A percentile compares a stretch with the other conserved stretches of the same genome.
phyloP scores from a whole-genome alignment of 2,329 filamentous ascomycete genomes.

The Rutstroemia sp. region DNA sequence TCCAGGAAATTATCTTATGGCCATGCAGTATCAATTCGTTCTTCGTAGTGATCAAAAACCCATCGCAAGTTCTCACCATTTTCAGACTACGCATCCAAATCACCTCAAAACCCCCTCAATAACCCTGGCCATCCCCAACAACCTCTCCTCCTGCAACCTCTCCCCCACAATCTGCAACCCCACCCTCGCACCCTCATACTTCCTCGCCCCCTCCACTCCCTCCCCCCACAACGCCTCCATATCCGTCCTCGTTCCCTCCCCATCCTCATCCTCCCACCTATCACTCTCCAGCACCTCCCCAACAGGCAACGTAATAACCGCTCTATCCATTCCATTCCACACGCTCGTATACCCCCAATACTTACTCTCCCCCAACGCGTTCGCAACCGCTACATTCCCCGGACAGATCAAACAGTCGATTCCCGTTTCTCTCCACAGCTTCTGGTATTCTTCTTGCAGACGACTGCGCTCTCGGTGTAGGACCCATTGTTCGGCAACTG shows the following conservation, averaged over 20 bases:
- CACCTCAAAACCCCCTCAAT: conserved; percentile 18
- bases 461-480: conserved; percentile 28
- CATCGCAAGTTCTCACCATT: no score
- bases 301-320: conserved; percentile 6
- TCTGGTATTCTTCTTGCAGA: conserved; percentile 14
- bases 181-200: conserved; percentile 39
- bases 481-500: not conserved
- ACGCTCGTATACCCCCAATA: conserved; percentile 15
- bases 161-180: conserved; percentile 45
- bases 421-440: conserved; percentile 17
- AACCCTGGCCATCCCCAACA: conserved; percentile 31
- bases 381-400: conserved; percentile 3
- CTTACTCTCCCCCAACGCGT: conserved; percentile 4
- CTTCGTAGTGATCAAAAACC: no score
- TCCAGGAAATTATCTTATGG: no score
- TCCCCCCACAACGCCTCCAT: not conserved
- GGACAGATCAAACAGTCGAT: conserved; percentile 12
- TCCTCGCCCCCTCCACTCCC: not conserved
- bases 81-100: no score
- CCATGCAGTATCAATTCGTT: no score
- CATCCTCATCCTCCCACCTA: not conserved
- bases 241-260: not conserved
- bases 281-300: not conserved
- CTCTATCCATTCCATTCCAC: conserved; percentile 13
- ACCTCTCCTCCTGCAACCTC: conserved; percentile 48